phyloP scores from a whole-genome alignment of 1,139 yeast species.

The Trichomonascaceae sp. region DNA sequence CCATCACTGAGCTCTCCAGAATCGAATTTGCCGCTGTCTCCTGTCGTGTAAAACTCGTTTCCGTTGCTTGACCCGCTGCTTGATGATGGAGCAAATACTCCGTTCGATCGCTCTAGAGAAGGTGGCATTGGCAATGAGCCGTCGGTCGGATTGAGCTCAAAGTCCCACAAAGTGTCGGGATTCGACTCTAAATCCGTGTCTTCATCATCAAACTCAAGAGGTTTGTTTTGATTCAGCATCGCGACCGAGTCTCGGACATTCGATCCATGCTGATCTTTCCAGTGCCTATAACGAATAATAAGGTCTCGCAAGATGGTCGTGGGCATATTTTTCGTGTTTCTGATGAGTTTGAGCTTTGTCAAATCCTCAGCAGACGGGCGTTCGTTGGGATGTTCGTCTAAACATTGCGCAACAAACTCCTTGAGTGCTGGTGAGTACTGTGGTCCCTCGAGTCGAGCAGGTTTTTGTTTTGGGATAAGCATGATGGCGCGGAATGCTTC shows the following conservation, averaged over 20 bases:
- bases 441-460: conserved; percentile 88
- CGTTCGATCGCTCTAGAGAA: background rate
- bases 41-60: background rate
- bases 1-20: background rate
- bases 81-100: too few species aligned
- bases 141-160: conserved; percentile 17
- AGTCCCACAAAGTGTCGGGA: conserved; percentile 30
- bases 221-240: conserved; percentile 12
- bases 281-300: conserved; percentile 62
- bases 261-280: conserved; percentile 33
- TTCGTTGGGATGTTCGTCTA: conserved; percentile 87
- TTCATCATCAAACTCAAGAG: conserved; percentile 25
- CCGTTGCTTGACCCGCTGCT: background rate
- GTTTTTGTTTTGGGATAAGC: conserved; percentile 80
- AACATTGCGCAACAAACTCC: conserved; percentile 80
- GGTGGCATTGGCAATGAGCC: background rate
- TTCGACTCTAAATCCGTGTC: conserved; percentile 26
- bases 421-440: conserved; percentile 64
- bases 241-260: conserved; percentile 22
- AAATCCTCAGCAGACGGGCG: conserved; percentile 82
- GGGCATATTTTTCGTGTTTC: conserved; percentile 44
- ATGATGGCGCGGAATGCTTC: conserved; percentile 95
- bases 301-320: conserved; percentile 57
- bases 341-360: conserved; percentile 58
- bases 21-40: background rate